These are phyloP conservation scores for Rhizopus sp. DNA, from an alignment of 371 early-diverging fungal species.

Conservation along the genomic window DNA sequence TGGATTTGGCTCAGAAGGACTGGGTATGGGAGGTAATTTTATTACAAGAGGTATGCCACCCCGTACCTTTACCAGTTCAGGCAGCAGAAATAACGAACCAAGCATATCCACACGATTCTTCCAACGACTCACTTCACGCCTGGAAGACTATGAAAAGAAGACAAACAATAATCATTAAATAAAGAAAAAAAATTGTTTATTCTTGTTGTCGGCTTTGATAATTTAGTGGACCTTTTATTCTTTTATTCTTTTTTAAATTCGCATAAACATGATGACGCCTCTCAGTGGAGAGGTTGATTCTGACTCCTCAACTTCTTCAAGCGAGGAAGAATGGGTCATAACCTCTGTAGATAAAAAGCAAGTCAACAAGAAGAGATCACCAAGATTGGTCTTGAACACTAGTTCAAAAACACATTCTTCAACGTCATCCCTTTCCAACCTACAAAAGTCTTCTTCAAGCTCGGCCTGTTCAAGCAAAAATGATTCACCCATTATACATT, in stretches of 20 bases:
- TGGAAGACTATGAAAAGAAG: conserved; percentile 42
- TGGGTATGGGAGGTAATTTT: conserved; percentile 31
- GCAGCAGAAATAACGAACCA: conserved; percentile 19
- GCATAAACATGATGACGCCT: conserved; percentile 11
- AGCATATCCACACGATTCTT: conserved; percentile 53
- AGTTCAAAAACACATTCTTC: neutral
- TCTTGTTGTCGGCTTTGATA: neutral
- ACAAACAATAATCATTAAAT: no score
- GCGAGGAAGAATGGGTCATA: conserved; percentile 41
- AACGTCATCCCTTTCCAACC: neutral
- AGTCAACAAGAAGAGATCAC: neutral
- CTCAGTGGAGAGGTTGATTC: conserved; percentile 25
- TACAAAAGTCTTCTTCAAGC: neutral
- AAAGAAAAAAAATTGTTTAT: no score
- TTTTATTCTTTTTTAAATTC: conserved; percentile 1
- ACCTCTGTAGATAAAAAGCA: conserved; percentile 13
- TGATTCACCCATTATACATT: neutral
- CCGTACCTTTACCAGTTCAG: conserved; percentile 17
- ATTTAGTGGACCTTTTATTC: neutral
- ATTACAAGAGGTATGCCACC: conserved; percentile 41
- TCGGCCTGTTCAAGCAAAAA: neutral
- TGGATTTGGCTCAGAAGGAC: conserved; percentile 28
- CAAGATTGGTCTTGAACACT: conserved; percentile 3
- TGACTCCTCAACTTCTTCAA: conserved; percentile 23
- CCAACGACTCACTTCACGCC: conserved; percentile 42